A percentile compares a stretch with the other conserved stretches of the same genome.
phyloP scores from a whole-genome alignment of 2,329 filamentous ascomycete species.

The Paraconiothyrium brasiliense region DNA sequence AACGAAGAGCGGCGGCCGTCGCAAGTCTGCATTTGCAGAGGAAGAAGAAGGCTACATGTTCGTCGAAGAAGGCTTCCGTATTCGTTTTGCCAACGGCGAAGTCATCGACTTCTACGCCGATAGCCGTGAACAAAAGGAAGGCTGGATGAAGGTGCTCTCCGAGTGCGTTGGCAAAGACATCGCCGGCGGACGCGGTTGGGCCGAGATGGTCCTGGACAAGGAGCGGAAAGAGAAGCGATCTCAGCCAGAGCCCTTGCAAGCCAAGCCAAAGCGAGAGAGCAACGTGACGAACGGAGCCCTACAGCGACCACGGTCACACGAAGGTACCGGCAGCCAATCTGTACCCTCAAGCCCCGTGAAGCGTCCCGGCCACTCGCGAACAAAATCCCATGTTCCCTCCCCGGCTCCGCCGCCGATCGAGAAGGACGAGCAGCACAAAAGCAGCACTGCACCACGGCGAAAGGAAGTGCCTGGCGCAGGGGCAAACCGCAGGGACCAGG shows the following conservation, averaged over 20 bases:
- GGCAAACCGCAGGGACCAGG: constrained; percentile 47
- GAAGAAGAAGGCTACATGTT: constrained; percentile 99
- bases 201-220: constrained; percentile 65
- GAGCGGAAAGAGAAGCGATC: constrained; percentile 50
- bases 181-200: constrained; percentile 65
- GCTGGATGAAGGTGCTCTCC: constrained; percentile 89
- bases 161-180: constrained; percentile 72
- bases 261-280: constrained; percentile 34
- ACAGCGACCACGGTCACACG: constrained; percentile 44
- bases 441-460: constrained; percentile 20
- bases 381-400: constrained; percentile 38
- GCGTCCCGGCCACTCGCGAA: constrained; percentile 38
- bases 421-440: constrained; percentile 36
- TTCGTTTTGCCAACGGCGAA: constrained; percentile 97
- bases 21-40: constrained; percentile 95
- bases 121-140: constrained; percentile 84
- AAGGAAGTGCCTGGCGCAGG: constrained; percentile 22
- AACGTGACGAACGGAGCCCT: constrained; percentile 26
- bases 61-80: constrained; percentile 98
- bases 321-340: constrained; percentile 33
- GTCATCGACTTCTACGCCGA: constrained; percentile 99
- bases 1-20: constrained; percentile 78
- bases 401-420: constrained; percentile 46
- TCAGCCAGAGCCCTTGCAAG: constrained; percentile 30
- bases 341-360: constrained; percentile 43